phyloP scores from a whole-genome alignment of 768 basidiomycete species.

The Gymnopilus dilepis region DNA sequence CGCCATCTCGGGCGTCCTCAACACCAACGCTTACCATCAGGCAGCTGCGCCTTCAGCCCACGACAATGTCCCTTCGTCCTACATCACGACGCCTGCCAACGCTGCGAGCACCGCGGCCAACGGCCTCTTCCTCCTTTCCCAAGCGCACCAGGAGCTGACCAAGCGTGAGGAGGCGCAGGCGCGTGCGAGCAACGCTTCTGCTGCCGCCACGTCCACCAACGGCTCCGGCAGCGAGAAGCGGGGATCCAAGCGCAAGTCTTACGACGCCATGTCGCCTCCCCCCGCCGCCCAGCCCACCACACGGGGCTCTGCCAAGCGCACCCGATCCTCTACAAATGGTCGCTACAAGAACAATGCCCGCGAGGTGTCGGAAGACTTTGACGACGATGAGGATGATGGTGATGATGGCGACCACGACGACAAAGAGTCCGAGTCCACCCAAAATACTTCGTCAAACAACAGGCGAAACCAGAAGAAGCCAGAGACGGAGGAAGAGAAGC shows the following conservation, averaged over 20 bases:
- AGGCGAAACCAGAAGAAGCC: constrained; percentile 64
- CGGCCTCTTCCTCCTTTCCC: constrained; percentile 90
- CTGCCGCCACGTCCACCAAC: constrained; percentile 32
- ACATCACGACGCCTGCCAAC: constrained; percentile 51
- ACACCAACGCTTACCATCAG: constrained; percentile 56
- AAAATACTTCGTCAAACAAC: constrained; percentile 18
- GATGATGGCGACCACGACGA: constrained; percentile 48
- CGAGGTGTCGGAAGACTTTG: constrained; percentile 38
- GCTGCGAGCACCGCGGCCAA: constrained; percentile 81
- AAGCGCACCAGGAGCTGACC: constrained; percentile 95
- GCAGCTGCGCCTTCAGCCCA: constrained; percentile 50
- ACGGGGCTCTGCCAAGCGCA: constrained; percentile 42
- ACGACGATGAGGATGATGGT: constrained; percentile 44
- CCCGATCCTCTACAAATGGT: constrained; percentile 36
- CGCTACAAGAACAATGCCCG: constrained; percentile 40
- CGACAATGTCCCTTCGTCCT: constrained; percentile 32
- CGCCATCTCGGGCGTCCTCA: constrained; percentile 81
- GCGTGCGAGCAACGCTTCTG: constrained; percentile 49
- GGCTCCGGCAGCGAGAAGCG: constrained; percentile 59
- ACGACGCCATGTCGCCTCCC: constrained; percentile 48
- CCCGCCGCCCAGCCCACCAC: constrained; percentile 30
- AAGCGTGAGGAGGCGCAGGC: constrained; percentile 90
- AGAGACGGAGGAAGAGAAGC: constrained; percentile 98
- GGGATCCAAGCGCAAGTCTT: constrained; percentile 74
- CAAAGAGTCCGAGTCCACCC: constrained; percentile 27